These are phyloP conservation scores for Ophiobolus disseminans DNA, from an alignment of 2,329 filamentous ascomycete genomes.

Conservation along the genomic window DNA sequence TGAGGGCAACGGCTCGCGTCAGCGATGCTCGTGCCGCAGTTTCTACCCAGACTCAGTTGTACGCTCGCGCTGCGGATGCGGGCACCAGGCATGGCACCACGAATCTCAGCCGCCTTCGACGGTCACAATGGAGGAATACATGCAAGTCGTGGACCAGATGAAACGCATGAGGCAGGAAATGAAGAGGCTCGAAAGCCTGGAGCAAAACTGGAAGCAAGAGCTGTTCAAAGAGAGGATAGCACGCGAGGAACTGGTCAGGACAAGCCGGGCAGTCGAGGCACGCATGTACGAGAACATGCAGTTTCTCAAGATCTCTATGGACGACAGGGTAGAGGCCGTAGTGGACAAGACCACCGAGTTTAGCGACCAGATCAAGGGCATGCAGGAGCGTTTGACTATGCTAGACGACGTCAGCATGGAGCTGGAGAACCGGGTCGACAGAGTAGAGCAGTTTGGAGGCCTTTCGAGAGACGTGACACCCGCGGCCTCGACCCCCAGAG, in stretches of 20 bases:
- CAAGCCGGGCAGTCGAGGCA: slow-evolving; percentile 43
- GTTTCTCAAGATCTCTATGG: slow-evolving; percentile 47
- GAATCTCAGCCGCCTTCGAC: slow-evolving; percentile 43
- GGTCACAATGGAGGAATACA: slow-evolving; percentile 47
- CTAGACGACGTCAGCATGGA: slow-evolving; percentile 52
- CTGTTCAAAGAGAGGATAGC: slow-evolving; percentile 44
- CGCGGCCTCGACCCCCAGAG: slow-evolving; percentile 36
- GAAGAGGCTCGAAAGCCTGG: slow-evolving; percentile 41
- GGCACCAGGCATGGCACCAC: slow-evolving; percentile 58
- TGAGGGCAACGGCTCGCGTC: slow-evolving; percentile 32
- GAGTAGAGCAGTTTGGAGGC: slow-evolving; percentile 36
- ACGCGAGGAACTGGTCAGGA: slow-evolving; percentile 43
- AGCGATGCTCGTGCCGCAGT: slow-evolving; percentile 55
- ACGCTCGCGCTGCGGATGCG: slow-evolving; percentile 54
- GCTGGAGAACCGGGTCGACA: slow-evolving; percentile 47
- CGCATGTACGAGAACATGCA: slow-evolving; percentile 50
- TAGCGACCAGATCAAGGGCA: slow-evolving; percentile 45
- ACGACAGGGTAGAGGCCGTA: slow-evolving; percentile 51
- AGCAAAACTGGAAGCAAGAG: slow-evolving; percentile 48
- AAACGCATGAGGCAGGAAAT: slow-evolving; percentile 44
- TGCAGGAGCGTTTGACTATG: slow-evolving; percentile 46
- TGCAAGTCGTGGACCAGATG: slow-evolving; percentile 46
- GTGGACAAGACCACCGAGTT: slow-evolving; percentile 49
- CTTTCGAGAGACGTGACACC: slow-evolving; percentile 41
- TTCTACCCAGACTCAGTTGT: slow-evolving; percentile 50